Percentiles rank a stretch among this genome's conserved stretches.
Conservation (phyloP, 108 stramenopile species). For the Pseudonitzschia multiseries region DNA sequence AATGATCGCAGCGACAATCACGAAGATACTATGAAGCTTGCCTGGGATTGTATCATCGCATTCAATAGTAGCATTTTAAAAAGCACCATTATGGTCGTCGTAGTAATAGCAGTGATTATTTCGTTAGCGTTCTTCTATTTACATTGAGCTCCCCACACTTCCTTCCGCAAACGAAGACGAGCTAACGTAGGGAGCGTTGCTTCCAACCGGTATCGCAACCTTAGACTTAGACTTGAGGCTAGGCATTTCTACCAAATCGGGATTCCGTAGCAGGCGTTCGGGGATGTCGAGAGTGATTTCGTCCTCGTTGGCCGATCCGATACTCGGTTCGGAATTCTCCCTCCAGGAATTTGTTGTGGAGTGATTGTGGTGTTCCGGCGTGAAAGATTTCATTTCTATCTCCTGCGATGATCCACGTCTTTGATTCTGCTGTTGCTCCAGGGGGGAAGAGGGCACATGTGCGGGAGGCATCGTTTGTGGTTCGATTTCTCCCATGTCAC, state of each 20-base stretch:
- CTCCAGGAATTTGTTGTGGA: conserved; percentile 24
- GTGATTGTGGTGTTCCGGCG: conserved; percentile 40
- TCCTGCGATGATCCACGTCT: neutral
- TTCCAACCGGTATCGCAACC: conserved; percentile 54
- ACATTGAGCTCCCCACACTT: neutral
- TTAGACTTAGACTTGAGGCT: conserved; percentile 44
- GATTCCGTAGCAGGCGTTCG: conserved; percentile 46
- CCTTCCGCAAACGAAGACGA: conserved; percentile 11
- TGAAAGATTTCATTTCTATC: conserved; percentile 1
- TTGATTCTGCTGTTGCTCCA: neutral
- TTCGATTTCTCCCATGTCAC: neutral
- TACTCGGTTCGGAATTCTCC: conserved; percentile 5
- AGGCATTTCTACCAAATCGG: conserved; percentile 60
- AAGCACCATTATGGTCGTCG: no score
- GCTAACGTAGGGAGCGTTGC: neutral
- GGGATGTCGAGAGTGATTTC: conserved; percentile 15
- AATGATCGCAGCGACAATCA: no score
- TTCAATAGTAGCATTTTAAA: no score
- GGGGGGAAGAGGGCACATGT: neutral
- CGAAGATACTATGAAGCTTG: no score
- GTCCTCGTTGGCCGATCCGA: neutral
- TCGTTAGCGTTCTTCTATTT: no score
- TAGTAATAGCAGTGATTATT: no score
- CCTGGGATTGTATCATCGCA: no score
- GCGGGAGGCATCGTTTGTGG: neutral